Base-by-base conservation (phyloP, 1,139 yeast genomes). In the Scheffersomyces insectosa region DNA sequence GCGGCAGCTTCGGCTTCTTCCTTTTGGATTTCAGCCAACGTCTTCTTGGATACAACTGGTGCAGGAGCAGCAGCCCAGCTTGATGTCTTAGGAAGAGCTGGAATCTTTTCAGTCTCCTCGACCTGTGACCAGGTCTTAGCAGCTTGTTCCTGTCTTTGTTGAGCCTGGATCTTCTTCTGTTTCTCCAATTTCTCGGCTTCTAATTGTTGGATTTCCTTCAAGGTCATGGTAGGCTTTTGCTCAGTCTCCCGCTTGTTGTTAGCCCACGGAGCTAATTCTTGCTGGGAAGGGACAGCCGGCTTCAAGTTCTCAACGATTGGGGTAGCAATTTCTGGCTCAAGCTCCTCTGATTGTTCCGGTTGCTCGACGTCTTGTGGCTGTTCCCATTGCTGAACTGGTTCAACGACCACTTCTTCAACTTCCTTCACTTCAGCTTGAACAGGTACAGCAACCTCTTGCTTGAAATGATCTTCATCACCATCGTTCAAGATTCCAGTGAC, bases 141-240 rank as follows among this genome's bases (percentile, higher is more conserved):
- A 12, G 60, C 28, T 44, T 64, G 68, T 46, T 68, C 72, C 33
- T 48, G 48, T 45, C 62, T 67, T 29, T 58, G 41, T 49, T 68
- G 70, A 6, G 61, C 57, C 45, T 70, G 72, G 20, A 61, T 41
- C 48, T 66, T 63, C 48, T 62, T 70, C 51, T 69, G 73, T 47
- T 68, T 71, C 37, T 63, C 69, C 33, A 64, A 56, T 50, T 72
- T 80, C 44, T 77, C 80, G 36, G 83, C 84, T 57, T 86, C 95
- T 46, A 83, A 63, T 48, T 73, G 78, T 61, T 85, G 93, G 49
- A 88, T 84, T 59, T 88, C 88, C 46, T 81, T 79, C 51, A 88
- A 68, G 1, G 88, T 74, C 46, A 83, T 65, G n/a, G 74, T 61
- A 34, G 85, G 83, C 42, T 72, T 65, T 14, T 65, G 54, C 11